phyloP scores from a whole-genome alignment of 2,329 filamentous ascomycete genomes.

The Cercospora sp. region DNA sequence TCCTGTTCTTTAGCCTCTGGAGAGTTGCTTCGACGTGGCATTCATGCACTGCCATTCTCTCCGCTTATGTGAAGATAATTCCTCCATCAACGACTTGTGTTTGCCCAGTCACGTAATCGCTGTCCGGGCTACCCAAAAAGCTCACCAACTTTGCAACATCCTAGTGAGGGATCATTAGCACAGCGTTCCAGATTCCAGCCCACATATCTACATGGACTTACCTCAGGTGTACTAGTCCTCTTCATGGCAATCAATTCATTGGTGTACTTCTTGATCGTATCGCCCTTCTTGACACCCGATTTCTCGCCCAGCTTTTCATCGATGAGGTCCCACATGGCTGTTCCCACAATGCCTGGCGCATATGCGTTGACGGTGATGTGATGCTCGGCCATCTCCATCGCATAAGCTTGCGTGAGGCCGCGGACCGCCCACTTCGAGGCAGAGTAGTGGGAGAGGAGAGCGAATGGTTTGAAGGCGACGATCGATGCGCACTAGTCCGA shows the following conservation, averaged over 20 bases:
- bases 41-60: too few species aligned
- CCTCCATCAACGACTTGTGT: constrained; percentile 56
- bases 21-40: too few species aligned
- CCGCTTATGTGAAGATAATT: constrained; percentile 35
- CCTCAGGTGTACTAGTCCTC: constrained; percentile 58
- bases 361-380: constrained; percentile 68
- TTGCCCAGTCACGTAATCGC: constrained; percentile 66
- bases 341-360: constrained; percentile 67
- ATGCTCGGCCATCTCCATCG: constrained; percentile 64
- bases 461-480: constrained; percentile 61
- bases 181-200: background rate
- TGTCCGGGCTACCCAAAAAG: constrained; percentile 60
- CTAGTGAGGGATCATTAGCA: background rate
- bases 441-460: constrained; percentile 62
- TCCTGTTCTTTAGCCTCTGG: too few species aligned
- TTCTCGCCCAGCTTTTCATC: constrained; percentile 60
- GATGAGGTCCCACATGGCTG: constrained; percentile 68
- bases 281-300: constrained; percentile 49
- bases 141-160: constrained; percentile 65
- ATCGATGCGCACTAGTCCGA: constrained; percentile 43
- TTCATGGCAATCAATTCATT: constrained; percentile 58
- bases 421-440: constrained; percentile 67
- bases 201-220: background rate
- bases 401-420: constrained; percentile 65
- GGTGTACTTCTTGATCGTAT: constrained; percentile 55